Evolutionary conservation across 352 stramenopile genomes (phyloP).

Genomic region (Phytophthora meadii): DNA sequence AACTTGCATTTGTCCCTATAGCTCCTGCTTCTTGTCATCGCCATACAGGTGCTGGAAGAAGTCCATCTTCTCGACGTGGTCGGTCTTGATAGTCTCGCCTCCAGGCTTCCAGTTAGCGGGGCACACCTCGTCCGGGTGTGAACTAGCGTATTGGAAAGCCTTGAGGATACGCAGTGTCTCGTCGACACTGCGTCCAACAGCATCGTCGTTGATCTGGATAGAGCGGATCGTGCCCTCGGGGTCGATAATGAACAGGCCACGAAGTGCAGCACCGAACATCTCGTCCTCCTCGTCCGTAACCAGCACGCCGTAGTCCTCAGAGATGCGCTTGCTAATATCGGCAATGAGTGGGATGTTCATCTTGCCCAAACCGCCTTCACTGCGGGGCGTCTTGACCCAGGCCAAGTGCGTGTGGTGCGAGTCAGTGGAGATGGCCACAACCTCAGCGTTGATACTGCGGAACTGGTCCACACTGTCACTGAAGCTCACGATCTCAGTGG

Average conservation of each 20-base stretch:
- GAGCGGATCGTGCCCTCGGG: conserved; percentile 82
- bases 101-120: conserved; percentile 88
- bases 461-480: conserved; percentile 75
- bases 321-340: conserved; percentile 88
- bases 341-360: conserved; percentile 87
- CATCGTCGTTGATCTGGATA: conserved; percentile 89
- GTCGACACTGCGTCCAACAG: conserved; percentile 82
- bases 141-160: conserved; percentile 80
- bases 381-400: conserved; percentile 84
- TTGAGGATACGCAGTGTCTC: conserved; percentile 88
- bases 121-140: conserved; percentile 85
- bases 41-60: conserved; percentile 88
- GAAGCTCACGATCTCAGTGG: conserved; percentile 86
- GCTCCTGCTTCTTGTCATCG: conserved; percentile 63
- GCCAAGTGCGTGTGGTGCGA: conserved; percentile 88
- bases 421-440: conserved; percentile 84
- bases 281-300: conserved; percentile 86
- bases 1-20: conserved; percentile 26
- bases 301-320: conserved; percentile 84
- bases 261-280: conserved; percentile 77
- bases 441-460: conserved; percentile 81
- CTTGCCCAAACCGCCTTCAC: conserved; percentile 77
- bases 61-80: conserved; percentile 86
- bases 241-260: conserved; percentile 88
- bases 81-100: conserved; percentile 84